Conservation (phyloP, 192 early-diverging fungal genomes). For the Coemansia erecta region DNA sequence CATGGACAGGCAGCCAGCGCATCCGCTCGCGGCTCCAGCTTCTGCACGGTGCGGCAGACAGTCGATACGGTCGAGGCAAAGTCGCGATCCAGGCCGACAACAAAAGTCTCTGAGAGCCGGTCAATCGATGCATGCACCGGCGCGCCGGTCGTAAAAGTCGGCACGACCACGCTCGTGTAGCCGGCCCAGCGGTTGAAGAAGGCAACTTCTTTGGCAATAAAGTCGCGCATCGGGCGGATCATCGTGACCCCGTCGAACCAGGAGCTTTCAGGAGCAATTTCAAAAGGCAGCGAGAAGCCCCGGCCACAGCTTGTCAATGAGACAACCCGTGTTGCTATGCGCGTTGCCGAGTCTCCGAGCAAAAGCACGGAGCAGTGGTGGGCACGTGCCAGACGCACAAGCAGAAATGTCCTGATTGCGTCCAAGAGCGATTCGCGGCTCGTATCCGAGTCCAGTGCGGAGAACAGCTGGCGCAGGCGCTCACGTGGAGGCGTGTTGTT, state of each 20-base stretch:
- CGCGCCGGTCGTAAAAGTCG: conserved; percentile 58
- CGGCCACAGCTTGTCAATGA: conserved; percentile 78
- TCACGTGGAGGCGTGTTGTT: conserved; percentile 16
- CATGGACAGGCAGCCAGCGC: conserved; percentile 44
- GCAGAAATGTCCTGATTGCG: conserved; percentile 59
- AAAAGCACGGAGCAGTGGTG: conserved; percentile 58
- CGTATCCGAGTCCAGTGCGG: conserved; percentile 57
- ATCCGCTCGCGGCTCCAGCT: conserved; percentile 59
- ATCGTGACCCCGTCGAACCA: conserved; percentile 60
- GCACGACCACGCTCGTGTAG: conserved; percentile 42
- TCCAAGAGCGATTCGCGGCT: conserved; percentile 71
- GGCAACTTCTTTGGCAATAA: conserved; percentile 74
- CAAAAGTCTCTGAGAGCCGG: conserved; percentile 59
- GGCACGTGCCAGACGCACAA: conserved; percentile 55
- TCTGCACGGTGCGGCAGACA: conserved; percentile 75
- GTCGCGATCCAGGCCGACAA: conserved; percentile 72
- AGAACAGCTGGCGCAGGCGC: conserved; percentile 56
- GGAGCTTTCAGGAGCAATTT: conserved; percentile 59
- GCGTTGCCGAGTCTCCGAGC: conserved; percentile 77
- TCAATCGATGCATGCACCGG: conserved; percentile 50
- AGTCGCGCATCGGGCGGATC: conserved; percentile 79
- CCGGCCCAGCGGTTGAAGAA: conserved; percentile 61
- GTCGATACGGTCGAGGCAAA: conserved; percentile 86
- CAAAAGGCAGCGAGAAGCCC: conserved; percentile 79
- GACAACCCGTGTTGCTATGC: conserved; percentile 74